These are phyloP conservation scores for Calonectria crousiana DNA, from an alignment of 2,329 filamentous ascomycete species.

Conservation along the genomic window DNA sequence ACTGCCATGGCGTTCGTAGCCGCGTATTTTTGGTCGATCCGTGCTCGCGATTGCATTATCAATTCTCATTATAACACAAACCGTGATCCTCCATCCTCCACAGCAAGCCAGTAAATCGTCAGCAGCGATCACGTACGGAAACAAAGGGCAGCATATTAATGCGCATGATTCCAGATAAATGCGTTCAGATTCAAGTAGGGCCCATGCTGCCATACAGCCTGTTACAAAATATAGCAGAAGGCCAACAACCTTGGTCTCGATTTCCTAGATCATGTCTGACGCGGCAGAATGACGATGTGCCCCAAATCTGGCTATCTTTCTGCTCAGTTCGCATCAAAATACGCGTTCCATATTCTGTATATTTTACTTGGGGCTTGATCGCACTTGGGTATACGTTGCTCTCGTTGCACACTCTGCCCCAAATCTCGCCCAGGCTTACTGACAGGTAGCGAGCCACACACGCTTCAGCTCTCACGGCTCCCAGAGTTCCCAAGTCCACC, in stretches of 20 bases:
- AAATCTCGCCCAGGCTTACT: background rate
- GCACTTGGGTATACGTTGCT: background rate
- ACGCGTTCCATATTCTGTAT: background rate
- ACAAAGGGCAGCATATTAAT: background rate
- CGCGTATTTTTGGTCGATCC: background rate
- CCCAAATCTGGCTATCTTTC: background rate
- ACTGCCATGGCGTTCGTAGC: background rate
- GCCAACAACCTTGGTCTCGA: background rate
- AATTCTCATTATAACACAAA: background rate
- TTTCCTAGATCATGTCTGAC: too few relatives aligned
- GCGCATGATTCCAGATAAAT: background rate
- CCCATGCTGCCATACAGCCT: background rate
- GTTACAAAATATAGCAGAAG: background rate
- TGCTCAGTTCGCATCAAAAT: too few relatives aligned
- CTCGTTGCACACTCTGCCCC: background rate
- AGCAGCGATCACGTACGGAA: background rate
- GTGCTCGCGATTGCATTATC: background rate
- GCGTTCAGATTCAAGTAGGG: background rate
- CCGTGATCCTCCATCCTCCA: background rate
- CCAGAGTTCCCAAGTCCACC: background rate
- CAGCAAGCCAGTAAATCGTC: background rate
- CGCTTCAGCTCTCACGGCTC: background rate
- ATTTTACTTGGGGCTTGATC: background rate
- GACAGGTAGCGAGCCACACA: background rate
- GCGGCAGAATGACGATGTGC: background rate